Evolutionary conservation across 2,329 filamentous ascomycete genomes (phyloP), one percentile per base, ranked within the genome.

Genomic region (Ascosphaera aggregata): DNA sequence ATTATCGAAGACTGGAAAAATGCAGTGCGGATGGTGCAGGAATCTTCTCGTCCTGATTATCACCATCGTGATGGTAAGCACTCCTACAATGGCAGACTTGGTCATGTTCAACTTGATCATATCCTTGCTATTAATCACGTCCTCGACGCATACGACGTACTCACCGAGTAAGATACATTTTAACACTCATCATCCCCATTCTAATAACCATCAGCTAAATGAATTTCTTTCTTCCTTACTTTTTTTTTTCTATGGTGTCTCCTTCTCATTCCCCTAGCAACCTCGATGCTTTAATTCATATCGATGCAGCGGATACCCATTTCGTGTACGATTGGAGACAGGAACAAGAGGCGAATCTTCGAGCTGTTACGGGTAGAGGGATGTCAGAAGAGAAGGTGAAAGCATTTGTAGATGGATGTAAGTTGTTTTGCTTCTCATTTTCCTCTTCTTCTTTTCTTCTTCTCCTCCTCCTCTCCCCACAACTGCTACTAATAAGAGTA

Each of bases 251-350:
- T 30, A n/a, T n/a, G n/a, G n/a, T n/a, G n/a, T n/a, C n/a, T n/a
- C n/a, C 16, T 3, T 18, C 16, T n/a, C 30, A 17, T 36, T 18
- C 38, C 13, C 38, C 20, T 44, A 65, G 50, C 50, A 64, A 60
- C 49, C 64, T 77, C 30, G 66, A 75, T 47, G 69, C 71, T 17
- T 65, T 78, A 45, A 64, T 79, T 34, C 72, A 77, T 47, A 69
- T 75, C 40, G 75, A 92, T 49, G 78, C 84, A 4, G 68, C 78
- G 47, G 63, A 89, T 46, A 65, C 71, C 3, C 62, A 64, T 38
- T 85, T 73, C 51, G 85, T 92, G 39, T 93, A 93, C 49, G 69
- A 67, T 43, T 93, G 85, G 85, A 71, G 84, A 11, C 61, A 74
- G 47, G 65, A 93, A 58, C 81, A 92, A 57, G 84, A 93, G 57